A percentile compares a stretch with the other conserved stretches of the same genome.
Evolutionary conservation across 2,329 filamentous ascomycete species (phyloP).

Genomic region (Coniochaeta prunicola): DNA sequence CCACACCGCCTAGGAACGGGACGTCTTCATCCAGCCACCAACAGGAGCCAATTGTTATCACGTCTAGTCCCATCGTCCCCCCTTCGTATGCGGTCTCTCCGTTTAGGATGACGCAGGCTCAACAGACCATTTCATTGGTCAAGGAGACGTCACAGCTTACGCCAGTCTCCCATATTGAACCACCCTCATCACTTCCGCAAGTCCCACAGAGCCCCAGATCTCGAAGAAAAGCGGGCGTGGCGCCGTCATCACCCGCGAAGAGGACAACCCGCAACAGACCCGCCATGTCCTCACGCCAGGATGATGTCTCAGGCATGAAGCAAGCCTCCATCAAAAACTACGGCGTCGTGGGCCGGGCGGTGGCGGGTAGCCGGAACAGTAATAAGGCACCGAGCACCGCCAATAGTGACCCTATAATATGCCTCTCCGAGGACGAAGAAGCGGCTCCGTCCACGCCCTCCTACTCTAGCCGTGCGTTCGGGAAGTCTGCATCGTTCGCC

Average conservation of each 20-base stretch:
- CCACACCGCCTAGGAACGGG: neutral
- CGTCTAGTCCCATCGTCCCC: slow-evolving; percentile 16
- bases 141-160: neutral
- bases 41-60: slow-evolving; percentile 16
- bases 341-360: neutral
- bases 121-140: neutral
- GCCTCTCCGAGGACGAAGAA: neutral
- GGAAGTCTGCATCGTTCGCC: neutral
- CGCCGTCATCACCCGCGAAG: neutral
- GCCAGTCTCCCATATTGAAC: neutral
- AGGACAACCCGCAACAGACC: neutral
- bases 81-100: neutral
- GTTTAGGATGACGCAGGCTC: neutral
- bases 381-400: neutral
- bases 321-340: neutral
- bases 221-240: neutral
- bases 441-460: neutral
- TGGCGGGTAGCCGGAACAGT: neutral
- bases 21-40: neutral
- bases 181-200: neutral
- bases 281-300: neutral
- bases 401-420: neutral
- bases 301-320: neutral
- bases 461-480: neutral
- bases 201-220: neutral